Evolutionary conservation across 2,329 filamentous ascomycete genomes (phyloP), one percentile per base, ranked within the genome.

Genomic region (Colletotrichum sp.): DNA sequence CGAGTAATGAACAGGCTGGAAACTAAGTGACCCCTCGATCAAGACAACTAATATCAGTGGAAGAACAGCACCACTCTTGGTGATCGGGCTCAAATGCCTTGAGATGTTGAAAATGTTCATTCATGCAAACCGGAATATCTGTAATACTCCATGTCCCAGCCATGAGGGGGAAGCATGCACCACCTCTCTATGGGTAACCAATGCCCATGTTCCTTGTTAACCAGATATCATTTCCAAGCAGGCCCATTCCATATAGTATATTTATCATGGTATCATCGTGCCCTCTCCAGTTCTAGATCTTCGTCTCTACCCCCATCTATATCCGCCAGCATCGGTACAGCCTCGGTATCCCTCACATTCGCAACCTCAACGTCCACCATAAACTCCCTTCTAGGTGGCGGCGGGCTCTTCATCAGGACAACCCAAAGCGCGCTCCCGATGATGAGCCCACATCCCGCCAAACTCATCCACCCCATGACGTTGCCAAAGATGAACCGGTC

Each of bases 401-500:
- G 77, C 32, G 81, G 76, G 75, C 84, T 85, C 79, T 87, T 90
- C 70, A 85, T 81, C 43, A 90, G 77, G 5, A 88, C 85, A 1
- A 88, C 88, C 78, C 88, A 89, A 10, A 91, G 80, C 4, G 89
- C 89, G 68, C 89, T 89, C 2, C 89, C 88, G 9, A 91, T 81
- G 56, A 91, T 90, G 56, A 91, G 80, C 6, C 85, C 86, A 70
- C 89, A 90, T 6, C 90, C 90, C 4, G 85, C 81, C 8, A 90
- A 81, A 72, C 89, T 91, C 79, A 86, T 81, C 74, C 86, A 79
- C 16, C 86, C 85, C 88, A 91, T 90, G 25, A 80, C 81, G 65
- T 89, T 86, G 3, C 88, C 88, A 79, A 91, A 91, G 4, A 91
- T 82, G 81, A 86, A 89, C 52, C 85, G 82, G 79, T 91, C 89